Percentiles rank a stretch among this genome's conserved stretches.
These are phyloP conservation scores for Globisporangium paroecandrum DNA, from an alignment of 352 stramenopile genomes.

Conservation along the genomic window DNA sequence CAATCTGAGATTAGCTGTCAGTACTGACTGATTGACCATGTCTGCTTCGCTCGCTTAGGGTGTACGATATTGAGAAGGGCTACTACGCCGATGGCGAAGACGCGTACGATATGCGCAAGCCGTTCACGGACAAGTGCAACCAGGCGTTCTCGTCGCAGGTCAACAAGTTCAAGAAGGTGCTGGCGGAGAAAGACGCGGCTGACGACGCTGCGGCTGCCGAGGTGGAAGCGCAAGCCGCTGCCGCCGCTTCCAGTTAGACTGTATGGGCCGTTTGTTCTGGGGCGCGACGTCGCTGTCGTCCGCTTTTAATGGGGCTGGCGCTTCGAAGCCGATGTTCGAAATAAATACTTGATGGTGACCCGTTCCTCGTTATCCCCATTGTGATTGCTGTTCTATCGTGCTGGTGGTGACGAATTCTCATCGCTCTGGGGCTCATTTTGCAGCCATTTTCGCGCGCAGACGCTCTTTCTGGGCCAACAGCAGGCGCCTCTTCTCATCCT, in stretches of 20 bases:
- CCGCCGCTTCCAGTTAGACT: constrained; percentile 17
- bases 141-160: constrained; percentile 83
- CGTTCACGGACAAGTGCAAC: constrained; percentile 90
- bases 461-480: constrained; percentile 67
- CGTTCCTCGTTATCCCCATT: neutral
- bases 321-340: neutral
- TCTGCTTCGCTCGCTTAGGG: constrained; percentile 37
- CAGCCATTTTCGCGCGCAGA: constrained; percentile 59
- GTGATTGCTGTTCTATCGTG: neutral
- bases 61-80: constrained; percentile 98
- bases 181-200: constrained; percentile 63
- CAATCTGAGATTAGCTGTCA: neutral
- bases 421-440: constrained; percentile 10
- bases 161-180: constrained; percentile 77
- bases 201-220: constrained; percentile 22
- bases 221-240: neutral
- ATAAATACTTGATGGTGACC: neutral
- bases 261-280: neutral
- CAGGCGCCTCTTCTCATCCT: constrained; percentile 55
- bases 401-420: neutral
- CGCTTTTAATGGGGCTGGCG: neutral
- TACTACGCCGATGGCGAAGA: constrained; percentile 99
- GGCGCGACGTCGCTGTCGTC: neutral
- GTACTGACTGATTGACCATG: neutral
- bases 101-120: constrained; percentile 98